Evolutionary conservation across 352 stramenopile genomes (phyloP).

Genomic region (Globisporangium perplexum): DNA sequence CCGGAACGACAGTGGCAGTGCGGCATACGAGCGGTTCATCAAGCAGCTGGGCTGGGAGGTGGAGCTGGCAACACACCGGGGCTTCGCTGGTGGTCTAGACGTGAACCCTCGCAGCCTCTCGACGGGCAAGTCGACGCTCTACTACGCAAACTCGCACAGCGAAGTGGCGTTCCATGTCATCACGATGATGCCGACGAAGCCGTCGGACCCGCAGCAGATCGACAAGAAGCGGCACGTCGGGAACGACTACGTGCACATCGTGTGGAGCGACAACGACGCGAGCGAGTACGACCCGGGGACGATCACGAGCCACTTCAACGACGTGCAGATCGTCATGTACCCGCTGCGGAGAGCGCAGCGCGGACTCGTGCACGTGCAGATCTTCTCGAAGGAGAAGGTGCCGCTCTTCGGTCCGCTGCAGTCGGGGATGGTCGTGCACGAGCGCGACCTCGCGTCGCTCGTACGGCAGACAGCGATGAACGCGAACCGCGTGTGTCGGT

Average conservation of each 20-base stretch:
- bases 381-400: slow-evolving; percentile 81
- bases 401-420: slow-evolving; percentile 74
- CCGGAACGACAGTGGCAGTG: slow-evolving; percentile 63
- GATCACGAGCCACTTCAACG: slow-evolving; percentile 88
- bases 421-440: slow-evolving; percentile 79
- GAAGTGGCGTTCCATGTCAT: slow-evolving; percentile 88
- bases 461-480: slow-evolving; percentile 87
- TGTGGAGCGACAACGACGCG: slow-evolving; percentile 80
- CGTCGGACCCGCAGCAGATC: slow-evolving; percentile 76
- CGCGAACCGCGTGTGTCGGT: slow-evolving; percentile 81
- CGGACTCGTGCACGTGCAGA: slow-evolving; percentile 69
- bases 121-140: slow-evolving; percentile 65
- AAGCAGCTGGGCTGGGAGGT: slow-evolving; percentile 78
- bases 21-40: slow-evolving; percentile 64
- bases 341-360: slow-evolving; percentile 54
- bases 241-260: slow-evolving; percentile 85
- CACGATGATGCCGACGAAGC: slow-evolving; percentile 84
- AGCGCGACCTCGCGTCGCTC: slow-evolving; percentile 57
- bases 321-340: slow-evolving; percentile 85
- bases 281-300: slow-evolving; percentile 78
- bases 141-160: slow-evolving; percentile 77
- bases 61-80: slow-evolving; percentile 53
- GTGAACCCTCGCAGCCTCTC: slow-evolving; percentile 77
- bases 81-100: slow-evolving; percentile 74
- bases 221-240: slow-evolving; percentile 88